Conservation (phyloP, 2,329 filamentous ascomycete species). For the Talaromyces islandicus region DNA sequence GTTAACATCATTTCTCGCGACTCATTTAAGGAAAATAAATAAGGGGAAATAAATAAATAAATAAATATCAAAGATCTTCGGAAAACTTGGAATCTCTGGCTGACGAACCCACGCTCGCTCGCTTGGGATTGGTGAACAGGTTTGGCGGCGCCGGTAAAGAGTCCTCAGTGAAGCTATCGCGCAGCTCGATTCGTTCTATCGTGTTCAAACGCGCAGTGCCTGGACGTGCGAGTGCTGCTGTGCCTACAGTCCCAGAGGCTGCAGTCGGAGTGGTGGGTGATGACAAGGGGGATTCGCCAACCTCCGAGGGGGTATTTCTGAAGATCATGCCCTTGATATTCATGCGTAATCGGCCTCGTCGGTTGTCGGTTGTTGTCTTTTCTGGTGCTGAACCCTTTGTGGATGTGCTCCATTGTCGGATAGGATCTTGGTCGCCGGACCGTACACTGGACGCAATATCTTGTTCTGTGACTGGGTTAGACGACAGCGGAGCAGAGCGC, state of each 20-base stretch:
- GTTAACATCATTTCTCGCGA: background rate
- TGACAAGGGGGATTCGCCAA: slow-evolving; percentile 10
- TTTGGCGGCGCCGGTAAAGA: slow-evolving; percentile 23
- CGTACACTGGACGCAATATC: slow-evolving; percentile 15
- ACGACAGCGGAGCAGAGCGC: slow-evolving; percentile 17
- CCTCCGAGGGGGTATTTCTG: slow-evolving; percentile 14
- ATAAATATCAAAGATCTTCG: slow-evolving; percentile 27
- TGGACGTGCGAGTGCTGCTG: slow-evolving; percentile 7
- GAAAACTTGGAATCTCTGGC: slow-evolving; percentile 31
- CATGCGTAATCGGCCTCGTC: slow-evolving; percentile 19
- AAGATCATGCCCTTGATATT: slow-evolving; percentile 23
- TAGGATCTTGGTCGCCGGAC: slow-evolving; percentile 6
- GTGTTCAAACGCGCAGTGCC: slow-evolving; percentile 12
- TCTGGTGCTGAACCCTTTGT: slow-evolving; percentile 5
- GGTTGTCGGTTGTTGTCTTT: slow-evolving; percentile 11
- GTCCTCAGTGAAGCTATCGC: slow-evolving; percentile 24
- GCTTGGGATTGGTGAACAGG: slow-evolving; percentile 12
- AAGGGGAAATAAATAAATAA: too few species aligned
- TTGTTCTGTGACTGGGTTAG: slow-evolving; percentile 23
- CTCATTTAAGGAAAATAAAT: too few species aligned
- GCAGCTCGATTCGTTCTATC: slow-evolving; percentile 19
- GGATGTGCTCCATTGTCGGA: slow-evolving; percentile 13
- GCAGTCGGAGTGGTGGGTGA: slow-evolving; percentile 7
- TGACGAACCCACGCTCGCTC: slow-evolving; percentile 18
- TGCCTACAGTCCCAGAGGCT: background rate